Base-by-base conservation (phyloP, 225 moss, liverwort and hornwort genomes). In the Marchantia paleacea region DNA sequence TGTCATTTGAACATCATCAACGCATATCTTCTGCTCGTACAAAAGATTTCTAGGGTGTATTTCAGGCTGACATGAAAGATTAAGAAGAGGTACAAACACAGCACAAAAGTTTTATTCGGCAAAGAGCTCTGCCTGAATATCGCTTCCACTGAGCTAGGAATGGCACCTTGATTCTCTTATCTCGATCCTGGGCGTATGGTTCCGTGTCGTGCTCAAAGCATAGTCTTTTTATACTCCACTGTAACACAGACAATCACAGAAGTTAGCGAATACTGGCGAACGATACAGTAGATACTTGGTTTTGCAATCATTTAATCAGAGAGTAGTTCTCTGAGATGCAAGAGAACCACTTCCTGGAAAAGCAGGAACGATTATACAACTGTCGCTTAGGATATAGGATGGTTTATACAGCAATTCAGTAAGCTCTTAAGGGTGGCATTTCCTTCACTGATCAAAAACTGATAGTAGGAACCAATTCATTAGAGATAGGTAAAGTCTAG, bases 151-250 rank as follows among this genome's bases (percentile, higher is more conserved):
- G 19, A 61, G 71, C 52, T 58, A 55, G 50, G 60, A 53, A 30
- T 75, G 28, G 65, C 58, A 99, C 99, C 95, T 94, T 91, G 55
- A 99, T 84, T 74, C 83, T 84, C 51, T 87, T 84, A 78, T 99
- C 99, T 24, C 99, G 92, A 22, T 90, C 83, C 29, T 85, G 92
- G 55, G 99, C 94, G 48, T 95, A 99, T 1, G 99, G 99, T 74
- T 99, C 99, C 48, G 91, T 95, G 76, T 99, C 99, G 81, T 84
- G 85, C 80, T 99, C 99, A 77, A 85, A 99, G 82, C 95, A 99
- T 7, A 99, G 73, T 82, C 89, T 91, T 77, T 85, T 88, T 77
- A 99, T 95, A 55, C 92, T 84, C 99, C 99, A 95, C 99, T 99
- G 88, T 76, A 88, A 78, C n/a, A 22, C 4, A 39, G 22, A 39